Conservation (phyloP, 2,329 filamentous ascomycete species). For the Fusarium sp. region DNA sequence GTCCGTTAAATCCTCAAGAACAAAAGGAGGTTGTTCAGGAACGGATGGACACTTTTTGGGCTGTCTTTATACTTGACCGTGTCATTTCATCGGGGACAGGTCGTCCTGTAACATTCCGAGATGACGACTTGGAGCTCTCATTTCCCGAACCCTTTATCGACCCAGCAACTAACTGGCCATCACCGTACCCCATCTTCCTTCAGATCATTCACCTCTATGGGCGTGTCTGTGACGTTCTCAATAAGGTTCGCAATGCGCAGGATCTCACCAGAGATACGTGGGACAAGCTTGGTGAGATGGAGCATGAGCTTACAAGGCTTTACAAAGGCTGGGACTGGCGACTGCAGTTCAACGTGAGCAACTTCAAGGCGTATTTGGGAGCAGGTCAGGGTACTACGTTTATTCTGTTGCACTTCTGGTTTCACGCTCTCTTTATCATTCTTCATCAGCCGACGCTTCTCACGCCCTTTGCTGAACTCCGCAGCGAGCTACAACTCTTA, state of each 20-base stretch:
- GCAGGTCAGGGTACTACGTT: slow-evolving; percentile 88
- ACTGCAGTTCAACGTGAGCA: slow-evolving; percentile 86
- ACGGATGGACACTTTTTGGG: slow-evolving; percentile 90
- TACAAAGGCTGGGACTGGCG: slow-evolving; percentile 82
- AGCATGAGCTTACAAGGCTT: slow-evolving; percentile 79
- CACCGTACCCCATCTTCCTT: slow-evolving; percentile 84
- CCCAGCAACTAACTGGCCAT: slow-evolving; percentile 77
- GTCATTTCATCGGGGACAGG: slow-evolving; percentile 92
- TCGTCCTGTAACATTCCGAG: slow-evolving; percentile 84
- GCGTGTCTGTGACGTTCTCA: slow-evolving; percentile 85
- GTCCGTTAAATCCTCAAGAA: slow-evolving; percentile 62
- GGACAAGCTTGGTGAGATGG: slow-evolving; percentile 81
- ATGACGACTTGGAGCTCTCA: slow-evolving; percentile 86
- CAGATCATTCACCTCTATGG: slow-evolving; percentile 90
- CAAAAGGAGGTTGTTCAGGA: slow-evolving; percentile 82
- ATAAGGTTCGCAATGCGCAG: slow-evolving; percentile 80
- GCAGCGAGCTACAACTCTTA: slow-evolving; percentile 77
- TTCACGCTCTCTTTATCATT: slow-evolving; percentile 87
- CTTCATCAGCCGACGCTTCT: slow-evolving; percentile 87
- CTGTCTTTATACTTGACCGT: slow-evolving; percentile 88
- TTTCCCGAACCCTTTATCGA: slow-evolving; percentile 70
- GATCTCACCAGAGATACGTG: slow-evolving; percentile 84
- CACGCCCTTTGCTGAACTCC: slow-evolving; percentile 76
- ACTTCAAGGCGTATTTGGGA: slow-evolving; percentile 88
- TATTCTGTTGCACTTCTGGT: slow-evolving; percentile 90